Evolutionary conservation across 805 yeast species (phyloP).

Genomic region (Barnettozyma salicaria): DNA sequence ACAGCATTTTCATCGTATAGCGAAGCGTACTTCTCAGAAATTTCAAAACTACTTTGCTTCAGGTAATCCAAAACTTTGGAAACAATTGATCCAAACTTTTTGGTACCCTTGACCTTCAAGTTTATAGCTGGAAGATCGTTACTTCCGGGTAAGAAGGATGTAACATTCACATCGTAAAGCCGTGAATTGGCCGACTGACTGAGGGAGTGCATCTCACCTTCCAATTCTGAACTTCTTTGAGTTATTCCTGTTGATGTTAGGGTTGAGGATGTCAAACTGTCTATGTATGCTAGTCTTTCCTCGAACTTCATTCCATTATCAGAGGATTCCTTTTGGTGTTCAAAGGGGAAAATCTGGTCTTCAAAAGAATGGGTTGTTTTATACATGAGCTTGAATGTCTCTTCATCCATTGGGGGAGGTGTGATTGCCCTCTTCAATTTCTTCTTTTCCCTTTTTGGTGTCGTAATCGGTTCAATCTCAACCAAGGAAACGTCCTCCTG

Average conservation of each 20-base stretch:
- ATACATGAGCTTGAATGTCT: conserved; percentile 1
- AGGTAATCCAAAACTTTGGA: conserved; percentile 13
- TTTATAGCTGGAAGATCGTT: conserved; percentile 2
- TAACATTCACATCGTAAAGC: conserved; percentile 12
- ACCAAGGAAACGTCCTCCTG: too few species aligned
- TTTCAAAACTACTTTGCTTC: background rate
- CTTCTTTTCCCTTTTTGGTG: background rate
- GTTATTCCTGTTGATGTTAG: background rate
- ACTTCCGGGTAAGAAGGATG: conserved; percentile 21
- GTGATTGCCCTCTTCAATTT: conserved; percentile 8
- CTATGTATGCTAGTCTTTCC: conserved; percentile 3
- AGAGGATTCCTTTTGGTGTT: background rate
- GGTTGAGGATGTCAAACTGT: background rate
- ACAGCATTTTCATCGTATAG: conserved; percentile 15
- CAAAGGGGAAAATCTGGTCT: background rate
- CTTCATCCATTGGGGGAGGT: conserved; percentile 21
- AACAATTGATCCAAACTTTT: conserved; percentile 14
- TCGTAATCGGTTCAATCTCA: conserved; percentile 1
- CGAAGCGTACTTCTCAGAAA: background rate
- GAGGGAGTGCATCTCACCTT: too few species aligned
- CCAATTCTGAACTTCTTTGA: background rate
- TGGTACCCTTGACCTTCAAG: conserved; percentile 17
- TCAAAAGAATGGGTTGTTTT: background rate
- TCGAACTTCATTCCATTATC: background rate
- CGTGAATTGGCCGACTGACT: background rate